Percentiles rank a stretch among this genome's conserved stretches.
Evolutionary conservation across 2,329 filamentous ascomycete genomes (phyloP).

Genomic region (Berkeleyomyces rouxiae): DNA sequence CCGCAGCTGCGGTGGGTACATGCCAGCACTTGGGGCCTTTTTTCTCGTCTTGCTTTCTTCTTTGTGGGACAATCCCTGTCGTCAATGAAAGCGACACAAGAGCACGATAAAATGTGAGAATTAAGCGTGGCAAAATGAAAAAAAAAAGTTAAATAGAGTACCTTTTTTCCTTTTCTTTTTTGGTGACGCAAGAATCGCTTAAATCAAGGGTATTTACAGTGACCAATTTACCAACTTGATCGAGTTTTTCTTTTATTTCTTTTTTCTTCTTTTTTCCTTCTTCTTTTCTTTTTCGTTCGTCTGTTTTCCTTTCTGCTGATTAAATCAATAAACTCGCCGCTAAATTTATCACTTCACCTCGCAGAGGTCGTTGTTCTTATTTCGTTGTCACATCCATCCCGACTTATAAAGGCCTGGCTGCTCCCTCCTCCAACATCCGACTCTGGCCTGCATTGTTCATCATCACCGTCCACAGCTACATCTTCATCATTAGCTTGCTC

Average conservation of each 20-base stretch:
- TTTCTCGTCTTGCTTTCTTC: background rate
- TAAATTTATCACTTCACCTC: background rate
- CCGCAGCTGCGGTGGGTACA: no score
- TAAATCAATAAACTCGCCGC: background rate
- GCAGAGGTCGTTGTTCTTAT: background rate
- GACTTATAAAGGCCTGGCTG: background rate
- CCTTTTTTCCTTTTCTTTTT: background rate
- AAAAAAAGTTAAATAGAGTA: background rate
- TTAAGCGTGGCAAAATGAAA: background rate
- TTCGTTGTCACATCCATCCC: background rate
- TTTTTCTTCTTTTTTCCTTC: background rate
- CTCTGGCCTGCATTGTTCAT: background rate
- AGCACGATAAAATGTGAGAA: background rate
- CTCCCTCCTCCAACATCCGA: background rate
- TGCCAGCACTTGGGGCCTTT: no score
- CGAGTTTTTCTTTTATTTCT: background rate
- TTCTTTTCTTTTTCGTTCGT: background rate
- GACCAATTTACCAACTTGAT: background rate
- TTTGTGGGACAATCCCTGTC: background rate
- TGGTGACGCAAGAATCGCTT: background rate
- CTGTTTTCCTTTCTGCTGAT: background rate
- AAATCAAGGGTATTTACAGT: background rate
- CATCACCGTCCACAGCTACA: background rate
- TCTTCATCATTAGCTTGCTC: background rate
- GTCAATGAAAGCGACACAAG: background rate